These are phyloP conservation scores for Saksenaea vasiformis DNA, from an alignment of 371 early-diverging fungal species.

Conservation along the genomic window DNA sequence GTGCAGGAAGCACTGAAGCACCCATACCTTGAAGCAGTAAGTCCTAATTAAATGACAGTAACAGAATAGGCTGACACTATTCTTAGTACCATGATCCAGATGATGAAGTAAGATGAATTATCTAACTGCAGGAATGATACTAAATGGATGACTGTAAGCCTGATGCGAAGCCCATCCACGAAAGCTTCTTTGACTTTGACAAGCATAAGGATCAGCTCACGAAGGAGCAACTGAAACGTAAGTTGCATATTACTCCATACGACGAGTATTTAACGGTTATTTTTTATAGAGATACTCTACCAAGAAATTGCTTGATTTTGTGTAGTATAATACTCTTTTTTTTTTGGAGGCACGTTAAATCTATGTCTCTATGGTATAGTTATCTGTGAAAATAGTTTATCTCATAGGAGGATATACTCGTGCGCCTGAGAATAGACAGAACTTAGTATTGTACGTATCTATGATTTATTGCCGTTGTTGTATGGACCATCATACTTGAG, in stretches of 20 bases:
- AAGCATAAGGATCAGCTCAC: constrained; percentile 84
- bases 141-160: constrained; percentile 39
- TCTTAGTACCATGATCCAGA: constrained; percentile 79
- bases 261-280: neutral
- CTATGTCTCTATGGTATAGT: too few species aligned
- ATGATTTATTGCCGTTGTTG: too few species aligned
- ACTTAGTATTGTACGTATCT: too few species aligned
- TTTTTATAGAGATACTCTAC: constrained; percentile 5
- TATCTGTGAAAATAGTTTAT: too few species aligned
- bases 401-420: too few species aligned
- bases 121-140: neutral
- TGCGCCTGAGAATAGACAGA: too few species aligned
- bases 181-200: constrained; percentile 87
- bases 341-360: too few species aligned
- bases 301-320: constrained; percentile 3
- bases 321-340: too few species aligned
- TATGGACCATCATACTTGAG: too few species aligned
- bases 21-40: constrained; percentile 82
- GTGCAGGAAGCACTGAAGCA: constrained; percentile 93
- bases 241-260: constrained; percentile 1
- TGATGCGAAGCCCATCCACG: constrained; percentile 74
- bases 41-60: neutral
- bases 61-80: neutral
- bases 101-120: constrained; percentile 56
- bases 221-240: constrained; percentile 81